Evolutionary conservation across 1,284 basidiomycete genomes (phyloP).

Genomic region (Chalciporus piperatoides): DNA sequence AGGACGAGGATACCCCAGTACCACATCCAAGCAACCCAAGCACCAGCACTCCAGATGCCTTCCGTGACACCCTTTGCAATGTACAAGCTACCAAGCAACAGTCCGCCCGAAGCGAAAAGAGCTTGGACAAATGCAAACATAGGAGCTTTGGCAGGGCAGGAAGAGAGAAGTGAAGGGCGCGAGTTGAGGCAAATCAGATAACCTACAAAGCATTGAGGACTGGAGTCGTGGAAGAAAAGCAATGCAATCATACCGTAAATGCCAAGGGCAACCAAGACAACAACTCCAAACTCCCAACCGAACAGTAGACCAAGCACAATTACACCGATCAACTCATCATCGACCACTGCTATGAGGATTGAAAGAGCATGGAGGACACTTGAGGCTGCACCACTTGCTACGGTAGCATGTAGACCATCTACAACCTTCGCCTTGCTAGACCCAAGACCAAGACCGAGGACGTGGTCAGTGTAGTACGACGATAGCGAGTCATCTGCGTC

Average conservation of each 20-base stretch:
- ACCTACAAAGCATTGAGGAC: constrained; percentile 7
- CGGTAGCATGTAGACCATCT: constrained; percentile 76
- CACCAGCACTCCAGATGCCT: constrained; percentile 28
- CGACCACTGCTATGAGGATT: constrained; percentile 74
- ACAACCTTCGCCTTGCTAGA: constrained; percentile 31
- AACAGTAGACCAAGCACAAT: constrained; percentile 62
- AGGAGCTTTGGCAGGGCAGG: constrained; percentile 26
- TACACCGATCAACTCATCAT: constrained; percentile 72
- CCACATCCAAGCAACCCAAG: constrained; percentile 31
- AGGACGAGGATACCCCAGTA: constrained; percentile 30
- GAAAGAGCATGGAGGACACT: constrained; percentile 89
- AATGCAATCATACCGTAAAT: constrained; percentile 55
- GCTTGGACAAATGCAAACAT: constrained; percentile 77
- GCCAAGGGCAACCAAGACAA: constrained; percentile 75
- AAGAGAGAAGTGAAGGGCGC: constrained; percentile 10
- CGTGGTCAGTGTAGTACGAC: constrained; percentile 72
- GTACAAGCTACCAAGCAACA: constrained; percentile 64
- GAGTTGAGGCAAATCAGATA: constrained; percentile 15
- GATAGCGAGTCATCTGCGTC: constrained; percentile 81
- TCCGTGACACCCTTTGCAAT: constrained; percentile 30
- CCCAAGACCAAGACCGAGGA: constrained; percentile 80
- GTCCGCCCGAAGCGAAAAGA: constrained; percentile 72
- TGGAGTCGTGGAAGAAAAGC: not conserved
- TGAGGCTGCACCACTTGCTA: constrained; percentile 77
- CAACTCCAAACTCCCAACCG: constrained; percentile 64